These are phyloP conservation scores for Kodamaea nitidulidarum DNA, from an alignment of 805 yeast genomes.

Conservation along the genomic window DNA sequence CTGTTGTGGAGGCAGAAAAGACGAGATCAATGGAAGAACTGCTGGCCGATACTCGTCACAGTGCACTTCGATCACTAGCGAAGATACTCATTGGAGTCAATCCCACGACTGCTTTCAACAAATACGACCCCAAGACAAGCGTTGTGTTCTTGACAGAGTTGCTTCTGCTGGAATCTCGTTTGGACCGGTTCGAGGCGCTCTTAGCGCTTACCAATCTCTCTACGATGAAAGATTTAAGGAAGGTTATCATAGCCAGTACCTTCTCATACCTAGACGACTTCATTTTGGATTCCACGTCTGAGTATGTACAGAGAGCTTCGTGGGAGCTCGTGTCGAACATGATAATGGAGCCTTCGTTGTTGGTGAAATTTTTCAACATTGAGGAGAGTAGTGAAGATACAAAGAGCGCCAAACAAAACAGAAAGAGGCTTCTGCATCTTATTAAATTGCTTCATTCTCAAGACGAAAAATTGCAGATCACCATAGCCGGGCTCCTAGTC, in stretches of 20 bases:
- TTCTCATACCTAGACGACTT: conserved; percentile 43
- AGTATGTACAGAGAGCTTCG: conserved; percentile 51
- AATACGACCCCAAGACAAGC: conserved; percentile 37
- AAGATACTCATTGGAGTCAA: conserved; percentile 42
- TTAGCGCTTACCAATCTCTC: conserved; percentile 68
- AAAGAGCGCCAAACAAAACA: conserved; percentile 18
- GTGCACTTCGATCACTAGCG: conserved; percentile 42
- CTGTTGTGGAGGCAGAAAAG: conserved; percentile 21
- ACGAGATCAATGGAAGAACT: conserved; percentile 17
- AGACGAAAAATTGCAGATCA: conserved; percentile 26
- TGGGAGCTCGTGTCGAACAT: conserved; percentile 65
- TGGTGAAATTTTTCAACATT: conserved; percentile 59
- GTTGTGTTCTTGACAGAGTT: conserved; percentile 48
- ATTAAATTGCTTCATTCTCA: conserved; percentile 32
- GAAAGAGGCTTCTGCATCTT: conserved; percentile 25
- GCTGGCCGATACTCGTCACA: conserved; percentile 21
- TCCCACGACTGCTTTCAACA: conserved; percentile 39
- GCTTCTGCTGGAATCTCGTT: conserved; percentile 33
- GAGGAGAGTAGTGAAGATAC: conserved; percentile 14
- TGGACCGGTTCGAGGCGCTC: conserved; percentile 53
- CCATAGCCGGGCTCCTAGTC: conserved; percentile 35
- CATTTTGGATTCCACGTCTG: conserved; percentile 32
- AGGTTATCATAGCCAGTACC: conserved; percentile 40
- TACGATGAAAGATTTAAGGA: conserved; percentile 40
- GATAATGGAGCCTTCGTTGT: conserved; percentile 35